Base-by-base conservation (phyloP, 2,329 filamentous ascomycete genomes). In the Fusarium humuli region DNA sequence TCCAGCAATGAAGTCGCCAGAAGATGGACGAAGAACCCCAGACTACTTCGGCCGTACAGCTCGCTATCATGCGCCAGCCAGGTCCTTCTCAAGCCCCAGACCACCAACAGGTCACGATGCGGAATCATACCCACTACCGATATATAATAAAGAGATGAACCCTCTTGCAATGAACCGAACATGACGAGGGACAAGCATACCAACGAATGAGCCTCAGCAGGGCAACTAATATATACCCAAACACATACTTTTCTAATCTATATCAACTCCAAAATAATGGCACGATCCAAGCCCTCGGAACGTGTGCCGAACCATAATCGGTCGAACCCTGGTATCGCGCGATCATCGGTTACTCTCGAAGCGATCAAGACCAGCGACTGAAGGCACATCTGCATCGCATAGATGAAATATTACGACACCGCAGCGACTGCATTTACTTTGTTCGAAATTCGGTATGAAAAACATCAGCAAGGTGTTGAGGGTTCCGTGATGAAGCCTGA, bases 131-230 rank as follows among this genome's bases (percentile, higher is more conserved):
- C 78, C 79, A 44, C 76, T 52, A 46, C 73, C 75, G 70, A 68
- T 63, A 40, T 63, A 74, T 32, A 70, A 80, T 46, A 81, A 83
- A 49, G 79, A 82, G 56, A 83, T 86, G 77, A 86, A 88, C 72
- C 86, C 86, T 5, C 78, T 88, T 23, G 84, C 81, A 57, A 87
- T 88, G 85, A 88, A 89, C 76, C 81, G 83, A 73, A 83, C 87
- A 81, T 86, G 78, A 80, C 59, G 20, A 44, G 47, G n/a, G 29
- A 7, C 27, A 29, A 32, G 32, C 12, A 50, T 20, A n/a, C 32
- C 23, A 46, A 61, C 54, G 55, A 62, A 47, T 59, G 18, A 40
- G 48, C n/a, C 29, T 45, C 40, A 42, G 52, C 42, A 44, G 41
- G 55, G 49, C 57, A 37, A 55, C 23, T 64, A 57, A 70, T 58